A percentile compares a stretch with the other conserved stretches of the same genome.
phyloP scores from a whole-genome alignment of 2,329 filamentous ascomycete species.

The Macrophomina phaseolina region DNA sequence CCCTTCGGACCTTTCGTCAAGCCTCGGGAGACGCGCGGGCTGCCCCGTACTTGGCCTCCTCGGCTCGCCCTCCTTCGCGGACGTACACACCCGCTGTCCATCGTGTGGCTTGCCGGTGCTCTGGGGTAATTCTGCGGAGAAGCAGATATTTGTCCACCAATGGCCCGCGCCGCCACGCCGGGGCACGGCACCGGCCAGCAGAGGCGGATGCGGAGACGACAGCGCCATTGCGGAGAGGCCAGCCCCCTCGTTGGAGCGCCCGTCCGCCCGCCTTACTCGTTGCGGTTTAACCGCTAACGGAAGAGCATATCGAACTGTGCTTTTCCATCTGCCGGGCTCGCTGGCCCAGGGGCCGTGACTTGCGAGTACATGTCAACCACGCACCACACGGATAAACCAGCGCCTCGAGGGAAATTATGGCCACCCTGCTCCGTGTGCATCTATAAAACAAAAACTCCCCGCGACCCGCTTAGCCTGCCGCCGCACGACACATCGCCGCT shows the following conservation, averaged over 20 bases:
- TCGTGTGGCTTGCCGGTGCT: neutral
- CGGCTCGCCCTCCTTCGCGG: neutral
- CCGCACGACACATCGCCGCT: neutral
- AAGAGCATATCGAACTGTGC: neutral
- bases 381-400: slow-evolving; percentile 19
- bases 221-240: slow-evolving; percentile 9
- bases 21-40: neutral
- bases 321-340: neutral
- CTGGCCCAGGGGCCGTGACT: neutral
- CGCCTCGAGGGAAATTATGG: slow-evolving; percentile 6
- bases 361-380: neutral
- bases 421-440: neutral
- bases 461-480: neutral
- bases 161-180: slow-evolving; percentile 3
- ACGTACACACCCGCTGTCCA: neutral
- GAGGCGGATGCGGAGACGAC: slow-evolving; percentile 11
- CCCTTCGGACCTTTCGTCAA: slow-evolving; percentile 10
- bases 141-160: slow-evolving; percentile 20
- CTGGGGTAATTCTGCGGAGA: slow-evolving; percentile 24
- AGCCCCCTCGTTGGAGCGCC: neutral
- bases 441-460: neutral
- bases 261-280: slow-evolving; percentile 11
- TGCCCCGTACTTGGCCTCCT: neutral
- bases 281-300: neutral
- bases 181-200: slow-evolving; percentile 5